Evolutionary conservation across 441 rosid species (phyloP), one percentile per base, ranked within the genome.

Genomic region (Euphorbia celastroides): DNA sequence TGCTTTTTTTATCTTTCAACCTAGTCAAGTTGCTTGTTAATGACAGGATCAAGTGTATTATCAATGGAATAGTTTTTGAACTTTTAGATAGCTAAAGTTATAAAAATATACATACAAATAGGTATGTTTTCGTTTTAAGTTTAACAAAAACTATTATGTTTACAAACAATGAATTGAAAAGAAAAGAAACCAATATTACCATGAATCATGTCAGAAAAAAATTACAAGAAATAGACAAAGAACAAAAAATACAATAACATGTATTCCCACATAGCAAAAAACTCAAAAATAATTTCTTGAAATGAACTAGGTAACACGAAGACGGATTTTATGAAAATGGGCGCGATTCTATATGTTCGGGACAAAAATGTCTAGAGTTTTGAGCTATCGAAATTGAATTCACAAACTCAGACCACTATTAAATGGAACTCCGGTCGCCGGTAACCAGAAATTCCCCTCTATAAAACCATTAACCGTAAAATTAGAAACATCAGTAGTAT

Each of bases 391-490:
- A 11, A 38, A 9, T 9, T 38, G n/a, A 13, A 26, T 26, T 12
- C 12, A 25, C 67, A 23, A 54, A 20, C 20, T 16, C 30, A 80
- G 77, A 57, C 88, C 88, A 19, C 66, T 58, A 5, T 0, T 6
- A 56, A 56, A 87, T 57, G 96, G 88, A 32, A 89, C 89, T 59
- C 86, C 83, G n/a, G 92, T 81, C n/a, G 68, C 60, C n/a, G 81
- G 82, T 81, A 88, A 65, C 93, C 96, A 91, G 17, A 60, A 70
- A 68, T 83, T 79, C 3, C 96, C 96, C 23, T 70, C 62, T 23
- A 79, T 73, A 64, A 87, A 84, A 57, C 64, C 75, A 1, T 83
- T 67, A 7, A 83, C 88, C 0, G 90, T 89, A 55, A 87, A 91
- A 34, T 80, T 82, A 17, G 42, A 69, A 0, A 88, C 90, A 42